A percentile compares a stretch with the other conserved stretches of the same genome.
These are phyloP conservation scores for Berkeleyomyces rouxiae DNA, from an alignment of 2,329 filamentous ascomycete species.

Conservation along the genomic window DNA sequence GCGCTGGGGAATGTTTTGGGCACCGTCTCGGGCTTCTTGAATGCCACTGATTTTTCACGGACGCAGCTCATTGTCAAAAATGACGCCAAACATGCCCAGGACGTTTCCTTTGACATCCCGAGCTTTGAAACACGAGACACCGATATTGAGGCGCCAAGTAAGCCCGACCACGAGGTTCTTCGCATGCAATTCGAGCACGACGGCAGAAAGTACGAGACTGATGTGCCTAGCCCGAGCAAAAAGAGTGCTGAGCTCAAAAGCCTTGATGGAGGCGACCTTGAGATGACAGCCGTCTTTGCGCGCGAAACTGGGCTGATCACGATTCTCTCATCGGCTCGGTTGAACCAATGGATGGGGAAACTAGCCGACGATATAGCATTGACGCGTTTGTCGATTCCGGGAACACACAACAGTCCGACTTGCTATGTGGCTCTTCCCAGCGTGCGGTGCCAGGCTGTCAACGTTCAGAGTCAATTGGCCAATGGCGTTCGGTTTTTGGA, in stretches of 20 bases:
- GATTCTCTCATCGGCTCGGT: conserved; percentile 54
- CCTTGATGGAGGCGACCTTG: conserved; percentile 33
- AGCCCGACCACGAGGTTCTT: conserved; percentile 47
- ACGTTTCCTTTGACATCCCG: conserved; percentile 45
- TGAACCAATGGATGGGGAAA: conserved; percentile 65
- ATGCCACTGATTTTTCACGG: conserved; percentile 23
- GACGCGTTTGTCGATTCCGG: conserved; percentile 73
- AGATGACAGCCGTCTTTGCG: conserved; percentile 52
- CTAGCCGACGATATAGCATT: conserved; percentile 57
- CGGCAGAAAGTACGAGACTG: conserved; percentile 50
- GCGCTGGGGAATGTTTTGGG: conserved; percentile 30
- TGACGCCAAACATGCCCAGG: conserved; percentile 41
- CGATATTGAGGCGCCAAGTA: conserved; percentile 45
- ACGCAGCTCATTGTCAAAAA: conserved; percentile 30
- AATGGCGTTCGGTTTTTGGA: conserved; percentile 94
- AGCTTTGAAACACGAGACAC: conserved; percentile 47
- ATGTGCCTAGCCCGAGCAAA: conserved; percentile 46
- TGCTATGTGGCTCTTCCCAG: conserved; percentile 73
- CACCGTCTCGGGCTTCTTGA: conserved; percentile 28
- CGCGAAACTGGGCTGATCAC: conserved; percentile 31
- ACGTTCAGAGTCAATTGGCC: conserved; percentile 58
- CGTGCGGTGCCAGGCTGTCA: conserved; percentile 79
- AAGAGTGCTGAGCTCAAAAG: conserved; percentile 45
- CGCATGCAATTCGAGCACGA: conserved; percentile 50
- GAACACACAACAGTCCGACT: conserved; percentile 89